Evolutionary conservation across 169 alveolate species (phyloP).

Genomic region (Plasmodium chabaudi): DNA sequence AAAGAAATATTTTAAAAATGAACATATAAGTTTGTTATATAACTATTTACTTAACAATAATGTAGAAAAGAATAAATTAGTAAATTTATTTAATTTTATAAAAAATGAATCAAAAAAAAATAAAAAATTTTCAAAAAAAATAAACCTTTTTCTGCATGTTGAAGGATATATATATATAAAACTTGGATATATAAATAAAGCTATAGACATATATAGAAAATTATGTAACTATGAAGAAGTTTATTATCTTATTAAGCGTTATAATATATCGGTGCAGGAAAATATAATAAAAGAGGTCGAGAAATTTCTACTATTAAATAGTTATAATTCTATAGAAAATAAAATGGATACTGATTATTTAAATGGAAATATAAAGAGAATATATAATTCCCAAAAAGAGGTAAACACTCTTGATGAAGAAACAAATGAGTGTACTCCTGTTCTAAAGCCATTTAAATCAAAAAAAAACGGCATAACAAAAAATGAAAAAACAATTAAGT

Average conservation of each 20-base stretch:
- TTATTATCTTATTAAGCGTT: slow-evolving; percentile 11
- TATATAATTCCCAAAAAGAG: neutral
- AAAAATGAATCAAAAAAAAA: neutral
- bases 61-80: slow-evolving; percentile 16
- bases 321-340: neutral
- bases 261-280: slow-evolving; percentile 29
- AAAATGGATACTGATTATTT: neutral
- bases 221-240: slow-evolving; percentile 14
- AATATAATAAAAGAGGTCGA: slow-evolving; percentile 13
- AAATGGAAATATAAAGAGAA: neutral
- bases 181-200: slow-evolving; percentile 36
- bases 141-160: slow-evolving; percentile 7
- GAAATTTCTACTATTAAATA: neutral
- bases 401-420: neutral
- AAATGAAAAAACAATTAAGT: neutral
- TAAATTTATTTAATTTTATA: slow-evolving; percentile 11
- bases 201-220: slow-evolving; percentile 6
- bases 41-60: slow-evolving; percentile 25
- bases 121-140: neutral
- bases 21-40: slow-evolving; percentile 28
- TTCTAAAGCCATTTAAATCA: neutral
- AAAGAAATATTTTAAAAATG: slow-evolving; percentile 21
- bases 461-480: neutral
- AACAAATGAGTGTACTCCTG: neutral
- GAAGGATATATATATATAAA: slow-evolving; percentile 36